Percentiles rank a stretch among this genome's conserved stretches.
Conservation (phyloP, 2,329 filamentous ascomycete species). For the Cladophialophora carrionii region DNA sequence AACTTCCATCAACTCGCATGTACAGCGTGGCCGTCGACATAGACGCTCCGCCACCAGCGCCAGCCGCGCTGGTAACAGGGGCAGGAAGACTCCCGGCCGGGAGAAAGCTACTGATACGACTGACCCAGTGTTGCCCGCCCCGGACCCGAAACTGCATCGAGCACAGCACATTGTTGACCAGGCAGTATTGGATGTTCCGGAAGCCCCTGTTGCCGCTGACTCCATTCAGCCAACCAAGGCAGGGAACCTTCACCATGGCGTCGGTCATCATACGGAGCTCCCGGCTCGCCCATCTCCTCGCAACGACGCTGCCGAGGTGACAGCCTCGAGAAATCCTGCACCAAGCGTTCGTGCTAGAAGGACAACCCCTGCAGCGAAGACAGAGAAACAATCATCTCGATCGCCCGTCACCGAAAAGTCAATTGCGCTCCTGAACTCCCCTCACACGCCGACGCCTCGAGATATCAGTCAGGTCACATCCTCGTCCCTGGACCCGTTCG, state of each 20-base stretch:
- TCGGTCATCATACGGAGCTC: constrained; percentile 6
- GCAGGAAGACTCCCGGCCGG: constrained; percentile 16
- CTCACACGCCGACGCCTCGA: constrained; percentile 10
- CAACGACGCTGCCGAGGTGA: constrained; percentile 4
- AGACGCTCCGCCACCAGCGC: constrained; percentile 24
- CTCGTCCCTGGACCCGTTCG: constrained; percentile 32
- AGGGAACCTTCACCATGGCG: constrained; percentile 5
- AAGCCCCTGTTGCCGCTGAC: background rate
- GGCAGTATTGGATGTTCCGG: background rate
- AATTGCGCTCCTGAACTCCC: constrained; percentile 21
- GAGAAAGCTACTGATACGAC: background rate
- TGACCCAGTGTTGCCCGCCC: constrained; percentile 14
- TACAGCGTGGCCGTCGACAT: constrained; percentile 33
- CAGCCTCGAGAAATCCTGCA: background rate
- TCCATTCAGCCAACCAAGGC: background rate
- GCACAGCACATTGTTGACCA: background rate
- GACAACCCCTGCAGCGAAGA: background rate
- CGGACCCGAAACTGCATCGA: background rate
- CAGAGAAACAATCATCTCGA: background rate
- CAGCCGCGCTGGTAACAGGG: constrained; percentile 20
- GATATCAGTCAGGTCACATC: constrained; percentile 32
- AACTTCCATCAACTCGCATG: constrained; percentile 35
- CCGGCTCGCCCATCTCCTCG: constrained; percentile 15
- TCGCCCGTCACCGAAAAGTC: constrained; percentile 8
- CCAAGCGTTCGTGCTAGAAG: background rate